Evolutionary conservation across 768 basidiomycete species (phyloP), one percentile per base, ranked within the genome.

Genomic region (Lanmaoa rubissima): DNA sequence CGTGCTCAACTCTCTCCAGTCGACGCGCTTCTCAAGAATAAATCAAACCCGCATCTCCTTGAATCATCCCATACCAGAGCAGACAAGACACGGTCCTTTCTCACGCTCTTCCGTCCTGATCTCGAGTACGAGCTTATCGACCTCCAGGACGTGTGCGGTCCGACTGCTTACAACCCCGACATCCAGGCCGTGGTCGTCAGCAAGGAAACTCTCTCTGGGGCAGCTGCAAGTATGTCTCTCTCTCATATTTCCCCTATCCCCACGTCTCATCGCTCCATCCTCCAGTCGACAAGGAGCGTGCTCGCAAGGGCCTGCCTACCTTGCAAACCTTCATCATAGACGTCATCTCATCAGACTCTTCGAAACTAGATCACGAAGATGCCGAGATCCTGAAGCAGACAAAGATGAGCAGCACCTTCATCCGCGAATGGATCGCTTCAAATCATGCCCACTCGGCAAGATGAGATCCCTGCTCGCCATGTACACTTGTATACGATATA

Each of bases 341-440:
- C 69, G 93, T 98, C 61, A 94, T 98, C 57, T 92, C 90, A 0
- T 73, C 87, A 44, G 81, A 80, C 34, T 78, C 78, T 5, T 73
- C 80, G 19, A 82, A 76, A 53, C 72, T 90, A 26, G 85, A 84
- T 48, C 79, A 80, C 48, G 82, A 81, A 21, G 90, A 95, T 67
- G 80, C 82, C 17, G 83, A 85, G 53, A 72, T 80, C 67, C 71
- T 95, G 55, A 88, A 87, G 68, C 79, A 82, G 61, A 81, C 86
- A 31, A 99, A 99, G 78, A 86, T 98, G 82, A 94, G 97, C 69
- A 97, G 94, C 67, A 96, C 94, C 8, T 90, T 81, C 58, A 96
- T 99, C 61, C 79, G 97, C 42, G 79, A 88, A 61, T 96, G 94
- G 94, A 88, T 99, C 58, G 84, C 54, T 52, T 63, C 66, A n/a